phyloP scores from a whole-genome alignment of 1,284 basidiomycete genomes.

The Schizophyllum amplum region DNA sequence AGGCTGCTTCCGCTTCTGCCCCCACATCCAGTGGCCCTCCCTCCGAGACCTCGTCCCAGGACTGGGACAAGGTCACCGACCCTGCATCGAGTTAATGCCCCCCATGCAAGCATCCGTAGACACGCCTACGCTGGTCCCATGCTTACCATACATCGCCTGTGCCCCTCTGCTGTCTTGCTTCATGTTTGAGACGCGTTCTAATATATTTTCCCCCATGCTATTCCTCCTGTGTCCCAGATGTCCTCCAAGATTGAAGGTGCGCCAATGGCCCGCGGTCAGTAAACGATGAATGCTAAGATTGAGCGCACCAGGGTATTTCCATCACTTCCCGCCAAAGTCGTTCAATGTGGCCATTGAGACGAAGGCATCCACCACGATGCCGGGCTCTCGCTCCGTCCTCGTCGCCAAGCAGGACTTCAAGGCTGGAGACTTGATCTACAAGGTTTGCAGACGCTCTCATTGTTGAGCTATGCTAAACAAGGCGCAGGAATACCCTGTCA shows the following conservation, averaged over 20 bases:
- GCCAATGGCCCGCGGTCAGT: conserved; percentile 23
- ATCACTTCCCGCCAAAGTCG: conserved; percentile 60
- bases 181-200: conserved; percentile 39
- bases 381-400: conserved; percentile 42
- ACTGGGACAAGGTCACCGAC: conserved; percentile 79
- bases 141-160: conserved; percentile 6
- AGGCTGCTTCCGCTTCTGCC: conserved; percentile 30
- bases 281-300: conserved; percentile 18
- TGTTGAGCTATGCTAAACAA: conserved; percentile 5
- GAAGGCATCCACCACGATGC: conserved; percentile 24
- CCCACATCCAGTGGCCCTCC: conserved; percentile 57
- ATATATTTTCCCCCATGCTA: conserved; percentile 41
- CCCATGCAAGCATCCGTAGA: conserved; percentile 21
- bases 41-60: conserved; percentile 76
- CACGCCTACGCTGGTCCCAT: neutral
- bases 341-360: conserved; percentile 58
- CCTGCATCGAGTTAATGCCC: conserved; percentile 43
- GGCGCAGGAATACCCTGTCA: conserved; percentile 60
- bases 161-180: conserved; percentile 13
- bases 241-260: conserved; percentile 68
- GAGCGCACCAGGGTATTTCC: conserved; percentile 57
- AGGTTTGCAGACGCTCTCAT: conserved; percentile 27
- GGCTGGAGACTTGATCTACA: conserved; percentile 68
- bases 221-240: conserved; percentile 37
- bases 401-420: conserved; percentile 60